Conservation (phyloP, 176 grass and related monocot genomes). For the Triticum urartu region DNA sequence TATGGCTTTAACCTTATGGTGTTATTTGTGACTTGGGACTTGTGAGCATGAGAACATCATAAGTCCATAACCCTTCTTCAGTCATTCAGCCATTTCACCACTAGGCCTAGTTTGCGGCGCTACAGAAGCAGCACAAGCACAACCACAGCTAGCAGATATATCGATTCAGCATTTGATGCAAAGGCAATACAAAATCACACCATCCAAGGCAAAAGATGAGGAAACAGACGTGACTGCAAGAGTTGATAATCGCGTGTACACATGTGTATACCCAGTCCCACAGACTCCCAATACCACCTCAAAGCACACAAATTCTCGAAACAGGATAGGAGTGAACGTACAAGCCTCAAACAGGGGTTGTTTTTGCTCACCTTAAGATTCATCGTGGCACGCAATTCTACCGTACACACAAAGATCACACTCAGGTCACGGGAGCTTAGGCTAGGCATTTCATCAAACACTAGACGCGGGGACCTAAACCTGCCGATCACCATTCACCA, state of each 20-base stretch:
- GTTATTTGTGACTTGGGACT: background rate
- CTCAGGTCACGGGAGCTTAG: background rate
- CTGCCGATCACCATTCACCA: background rate
- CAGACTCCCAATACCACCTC: background rate
- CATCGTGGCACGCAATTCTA: background rate
- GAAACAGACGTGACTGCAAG: background rate
- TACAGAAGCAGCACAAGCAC: background rate
- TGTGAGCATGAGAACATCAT: background rate
- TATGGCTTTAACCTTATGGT: background rate
- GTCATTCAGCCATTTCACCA: background rate
- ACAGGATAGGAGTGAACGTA: slow-evolving; percentile 1
- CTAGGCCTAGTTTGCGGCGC: background rate
- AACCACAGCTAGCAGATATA: background rate
- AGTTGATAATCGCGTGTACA: background rate
- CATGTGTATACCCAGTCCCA: background rate
- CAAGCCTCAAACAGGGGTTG: background rate
- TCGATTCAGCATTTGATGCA: background rate
- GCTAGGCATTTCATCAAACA: slow-evolving; percentile 25
- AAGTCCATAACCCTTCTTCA: background rate
- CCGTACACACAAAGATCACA: background rate
- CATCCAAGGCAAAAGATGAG: background rate
- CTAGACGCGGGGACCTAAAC: background rate
- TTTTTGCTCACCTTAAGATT: background rate
- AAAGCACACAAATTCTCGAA: background rate
- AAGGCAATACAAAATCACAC: background rate